Conservation (phyloP, 345 rosid genomes). For the Conringia planisiliqua region DNA sequence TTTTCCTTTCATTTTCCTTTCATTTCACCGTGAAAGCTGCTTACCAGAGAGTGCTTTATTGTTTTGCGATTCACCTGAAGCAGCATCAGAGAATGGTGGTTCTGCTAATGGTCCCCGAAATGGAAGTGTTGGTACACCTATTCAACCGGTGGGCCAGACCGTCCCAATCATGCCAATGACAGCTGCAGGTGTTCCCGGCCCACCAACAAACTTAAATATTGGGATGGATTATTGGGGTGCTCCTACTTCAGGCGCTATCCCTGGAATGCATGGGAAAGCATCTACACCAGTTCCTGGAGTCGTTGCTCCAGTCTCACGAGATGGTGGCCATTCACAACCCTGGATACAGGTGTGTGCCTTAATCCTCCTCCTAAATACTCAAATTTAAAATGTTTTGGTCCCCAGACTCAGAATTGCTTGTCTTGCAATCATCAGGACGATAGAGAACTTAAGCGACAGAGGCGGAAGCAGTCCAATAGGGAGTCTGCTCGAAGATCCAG, state of each 20-base stretch:
- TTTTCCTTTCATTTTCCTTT: not conserved
- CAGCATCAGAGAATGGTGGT: slow-evolving; percentile 74
- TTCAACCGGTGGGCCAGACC: slow-evolving; percentile 45
- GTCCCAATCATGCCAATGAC: slow-evolving; percentile 62
- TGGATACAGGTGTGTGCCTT: slow-evolving; percentile 73
- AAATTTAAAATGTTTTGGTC: not conserved
- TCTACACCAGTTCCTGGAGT: slow-evolving; percentile 66
- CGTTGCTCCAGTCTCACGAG: slow-evolving; percentile 62
- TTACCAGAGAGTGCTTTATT: slow-evolving; percentile 16
- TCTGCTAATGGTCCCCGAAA: slow-evolving; percentile 60
- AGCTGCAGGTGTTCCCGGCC: slow-evolving; percentile 68
- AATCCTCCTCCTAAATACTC: not conserved
- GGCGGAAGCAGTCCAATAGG: slow-evolving; percentile 96
- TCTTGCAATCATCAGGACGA: slow-evolving; percentile 58
- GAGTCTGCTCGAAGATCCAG: slow-evolving; percentile 98
- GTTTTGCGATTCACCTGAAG: slow-evolving; percentile 44
- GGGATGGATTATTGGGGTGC: slow-evolving; percentile 99
- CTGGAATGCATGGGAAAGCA: slow-evolving; percentile 69
- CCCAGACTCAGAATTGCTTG: not conserved
- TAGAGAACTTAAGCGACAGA: slow-evolving; percentile 89
- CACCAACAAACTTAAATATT: slow-evolving; percentile 88
- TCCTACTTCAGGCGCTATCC: slow-evolving; percentile 54
- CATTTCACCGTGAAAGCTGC: slow-evolving; percentile 10
- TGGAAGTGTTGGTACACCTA: slow-evolving; percentile 55
- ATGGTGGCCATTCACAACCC: slow-evolving; percentile 63